Base-by-base conservation (phyloP, 805 yeast species). In the Starmerella apicola region DNA sequence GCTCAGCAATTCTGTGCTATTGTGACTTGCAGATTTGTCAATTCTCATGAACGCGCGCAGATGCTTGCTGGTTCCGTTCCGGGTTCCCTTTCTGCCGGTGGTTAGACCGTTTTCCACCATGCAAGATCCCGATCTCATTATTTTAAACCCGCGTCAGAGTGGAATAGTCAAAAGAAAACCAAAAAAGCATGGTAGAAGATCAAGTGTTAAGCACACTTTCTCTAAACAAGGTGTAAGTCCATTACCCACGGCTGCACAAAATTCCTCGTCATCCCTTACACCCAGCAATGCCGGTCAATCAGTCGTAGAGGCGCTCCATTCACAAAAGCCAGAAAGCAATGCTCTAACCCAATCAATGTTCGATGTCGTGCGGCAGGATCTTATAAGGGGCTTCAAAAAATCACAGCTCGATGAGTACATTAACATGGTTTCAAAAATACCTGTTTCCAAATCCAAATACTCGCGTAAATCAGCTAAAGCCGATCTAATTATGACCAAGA, bases 401-500 rank as follows among this genome's bases (percentile, higher is more conserved):
- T 24, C 44, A 5, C 63, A 59, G 42, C 49, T 59, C 10, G 39
- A 39, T 15, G 48, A 44, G 32, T 44, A 44, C 29, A 19, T 41
- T 15, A 5, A 18, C n/a, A 22, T 36, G 17, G 6, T 9, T 18
- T 28, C 35, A 12, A 16, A 24, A 6, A 18, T 26, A 15, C 19
- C 25, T 21, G 13, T 25, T 25, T 9, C 34, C 12, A 1, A 18
- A 25, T 18, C 17, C 20, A 22, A 32, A 20, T 15, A 19, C 12
- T 4, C 36, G 32, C 36, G 31, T 4, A 49, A 60, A 49, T 28
- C 39, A 5, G 46, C 46, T 9, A 18, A 55, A 30, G 57, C 58
- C 2, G 50, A 57, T 3, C 37, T 41, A 4, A 63, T 69, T 16
- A 44, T 68, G 25, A 39, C 44, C 3, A 49, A 56, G 5, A 48